Base-by-base conservation (phyloP, 306 rosid species). In the Chamaecrista fasciculata region DNA sequence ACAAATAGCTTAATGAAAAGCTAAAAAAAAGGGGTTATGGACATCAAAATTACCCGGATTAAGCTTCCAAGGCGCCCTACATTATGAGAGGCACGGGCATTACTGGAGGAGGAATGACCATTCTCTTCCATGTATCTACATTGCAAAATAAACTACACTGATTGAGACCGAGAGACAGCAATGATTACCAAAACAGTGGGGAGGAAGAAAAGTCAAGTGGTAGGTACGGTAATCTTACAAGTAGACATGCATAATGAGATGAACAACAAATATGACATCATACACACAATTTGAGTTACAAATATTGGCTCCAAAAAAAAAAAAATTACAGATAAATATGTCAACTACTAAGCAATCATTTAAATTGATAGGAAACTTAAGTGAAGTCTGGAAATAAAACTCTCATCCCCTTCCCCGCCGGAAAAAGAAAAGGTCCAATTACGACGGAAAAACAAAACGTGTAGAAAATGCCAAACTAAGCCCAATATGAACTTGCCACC, bases 41-140 rank as follows among this genome's bases (percentile, higher is more conserved):
- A 44, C 37, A 51, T 53, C 18, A 33, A 69, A 55, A 29, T 66
- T 87, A 95, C 99, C 97, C 97, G 78, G 52, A 95, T 72, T 74
- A 86, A 24, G 73, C 69, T 76, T 53, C 99, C 99, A 0, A 95
- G 89, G 73, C 92, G 94, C 53, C 99, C 99, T 66, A 89, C 78
- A 71, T 51, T 61, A 73, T 95, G 95, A 8, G 95, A 85, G 34
- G 91, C 87, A 46, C 99, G 97, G 19, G 85, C 89, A 80, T 74
- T 95, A 56, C 83, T 83, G 14, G 95, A 83, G 40, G 93, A 86
- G 53, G 87, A 86, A 80, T 89, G 77, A 51, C 82, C 92, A 81
- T 59, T 87, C 79, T 89, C 97, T 39, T 86, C 95, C 96, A 95
- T 84, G 83, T 84, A 95, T 47, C 99, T 95, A 80, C 81, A 75